Evolutionary conservation across 192 early-diverging fungal species (phyloP), one percentile per base, ranked within the genome.

Genomic region (Coemansia sp.): DNA sequence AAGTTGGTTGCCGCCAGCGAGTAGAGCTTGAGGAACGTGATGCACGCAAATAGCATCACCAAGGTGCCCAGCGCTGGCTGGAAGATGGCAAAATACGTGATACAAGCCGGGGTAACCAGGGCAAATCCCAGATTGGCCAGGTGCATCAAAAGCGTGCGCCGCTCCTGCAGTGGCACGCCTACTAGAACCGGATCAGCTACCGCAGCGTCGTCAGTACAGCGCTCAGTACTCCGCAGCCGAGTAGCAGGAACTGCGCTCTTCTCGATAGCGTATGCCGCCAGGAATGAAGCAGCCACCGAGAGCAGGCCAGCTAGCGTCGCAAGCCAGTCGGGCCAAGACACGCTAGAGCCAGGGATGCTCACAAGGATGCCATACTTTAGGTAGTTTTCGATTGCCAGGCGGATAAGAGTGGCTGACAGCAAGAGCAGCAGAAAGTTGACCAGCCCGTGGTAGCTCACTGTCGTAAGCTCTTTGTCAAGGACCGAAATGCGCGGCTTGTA

Each of bases 301-400:
- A 82, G 38, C 0, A 84, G 56, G 24, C 85, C 85, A 4, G 86
- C 83, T 18, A 89, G 48, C 3, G 71, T 71, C 14, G 83, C 82
- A 23, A 86, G 46, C 83, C 85, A 90, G 74, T 93, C 91, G 62
- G 73, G 69, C 42, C 48, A 43, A n/a, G 83, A 72, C 13, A 88
- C 70, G 70, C 68, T 60, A 9, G 82, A 76, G 64, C 87, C 86
- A 20, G 92, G 93, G 20, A 90, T 73, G 42, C 83, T 83, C 61
- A 95, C 84, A 23, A 94, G 75, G 33, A 94, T 85, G 36, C 94
- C 94, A 60, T 95, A 94, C 69, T 95, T 94, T 68, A 89, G 71
- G 67, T 89, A 92, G 72, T 95, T 95, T 68, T 95, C 94, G 43
- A 94, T 88, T 40, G 92, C 88, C 51, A 94, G 83, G 5, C 94